phyloP scores from a whole-genome alignment of 2,329 filamentous ascomycete species.

The Venturia aucupariae region DNA sequence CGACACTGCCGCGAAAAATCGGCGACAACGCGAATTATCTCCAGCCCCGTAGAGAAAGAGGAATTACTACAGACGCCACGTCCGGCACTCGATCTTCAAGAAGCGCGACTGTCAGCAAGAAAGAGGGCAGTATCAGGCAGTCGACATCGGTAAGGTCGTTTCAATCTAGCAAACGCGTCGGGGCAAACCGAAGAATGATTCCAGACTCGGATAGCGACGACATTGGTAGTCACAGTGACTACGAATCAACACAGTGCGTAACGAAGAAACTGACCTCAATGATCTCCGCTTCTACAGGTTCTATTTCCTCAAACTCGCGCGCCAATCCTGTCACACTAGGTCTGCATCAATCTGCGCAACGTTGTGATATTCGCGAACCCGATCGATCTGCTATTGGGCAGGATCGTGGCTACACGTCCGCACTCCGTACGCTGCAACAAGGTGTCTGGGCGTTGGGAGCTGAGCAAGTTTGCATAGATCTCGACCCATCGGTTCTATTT shows the following conservation, averaged over 20 bases:
- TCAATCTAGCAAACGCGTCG: not conserved
- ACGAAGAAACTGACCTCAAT: not conserved
- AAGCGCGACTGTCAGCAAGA: not conserved
- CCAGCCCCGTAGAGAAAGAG: not conserved
- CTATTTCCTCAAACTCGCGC: too few relatives aligned
- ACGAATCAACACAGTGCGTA: not conserved
- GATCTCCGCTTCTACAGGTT: too few relatives aligned
- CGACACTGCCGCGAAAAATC: not conserved
- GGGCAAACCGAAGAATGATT: not conserved
- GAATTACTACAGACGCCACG: not conserved
- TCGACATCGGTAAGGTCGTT: not conserved
- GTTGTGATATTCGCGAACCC: not conserved
- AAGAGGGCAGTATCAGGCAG: not conserved
- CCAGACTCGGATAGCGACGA: not conserved
- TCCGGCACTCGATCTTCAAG: not conserved
- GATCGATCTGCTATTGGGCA: not conserved
- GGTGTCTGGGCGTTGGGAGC: not conserved
- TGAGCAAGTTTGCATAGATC: not conserved
- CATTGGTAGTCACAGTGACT: not conserved
- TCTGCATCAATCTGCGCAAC: not conserved
- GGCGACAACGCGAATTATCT: not conserved
- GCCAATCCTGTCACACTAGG: too few relatives aligned
- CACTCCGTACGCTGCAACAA: not conserved
- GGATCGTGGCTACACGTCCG: not conserved
- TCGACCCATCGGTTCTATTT: not conserved